Percentiles rank a stretch among this genome's conserved stretches.
Conservation (phyloP, 768 basidiomycete genomes). For the Serpula lacrymans region DNA sequence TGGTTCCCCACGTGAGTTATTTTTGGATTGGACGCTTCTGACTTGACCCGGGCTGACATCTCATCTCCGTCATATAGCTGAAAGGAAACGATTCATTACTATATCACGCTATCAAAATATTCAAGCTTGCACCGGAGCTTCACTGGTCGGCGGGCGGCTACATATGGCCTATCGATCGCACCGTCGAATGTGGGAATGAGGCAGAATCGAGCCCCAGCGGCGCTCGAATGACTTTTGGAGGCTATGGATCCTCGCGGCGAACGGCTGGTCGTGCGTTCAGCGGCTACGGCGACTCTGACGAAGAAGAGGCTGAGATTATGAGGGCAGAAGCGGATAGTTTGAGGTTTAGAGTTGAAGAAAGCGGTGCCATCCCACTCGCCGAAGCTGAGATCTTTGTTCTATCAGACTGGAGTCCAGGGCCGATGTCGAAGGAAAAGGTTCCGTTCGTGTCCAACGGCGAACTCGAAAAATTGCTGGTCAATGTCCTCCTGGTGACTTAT, state of each 20-base stretch:
- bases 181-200: conserved; percentile 59
- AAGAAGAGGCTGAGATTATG: conserved; percentile 31
- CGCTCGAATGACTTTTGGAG: conserved; percentile 17
- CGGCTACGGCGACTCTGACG: conserved; percentile 37
- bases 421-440: conserved; percentile 62
- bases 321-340: conserved; percentile 34
- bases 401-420: conserved; percentile 47
- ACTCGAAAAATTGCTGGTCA: conserved; percentile 72
- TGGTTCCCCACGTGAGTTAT: conserved; percentile 64
- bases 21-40: conserved; percentile 1
- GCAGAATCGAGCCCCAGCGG: conserved; percentile 26
- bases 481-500: conserved; percentile 68
- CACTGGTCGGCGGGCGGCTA: conserved; percentile 84
- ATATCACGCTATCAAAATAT: conserved; percentile 73
- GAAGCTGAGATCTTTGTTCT: conserved; percentile 62
- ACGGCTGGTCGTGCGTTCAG: conserved; percentile 27
- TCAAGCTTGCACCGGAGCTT: conserved; percentile 70
- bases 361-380: conserved; percentile 60
- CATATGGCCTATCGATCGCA: conserved; percentile 72
- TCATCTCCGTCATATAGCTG: conserved; percentile 39
- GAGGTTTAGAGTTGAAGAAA: conserved; percentile 56
- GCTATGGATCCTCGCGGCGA: conserved; percentile 19
- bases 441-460: conserved; percentile 64
- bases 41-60: background rate
- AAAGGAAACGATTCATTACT: conserved; percentile 75